Evolutionary conservation across 2,329 filamentous ascomycete genomes (phyloP).

Genomic region (Colletotrichum liriopes): DNA sequence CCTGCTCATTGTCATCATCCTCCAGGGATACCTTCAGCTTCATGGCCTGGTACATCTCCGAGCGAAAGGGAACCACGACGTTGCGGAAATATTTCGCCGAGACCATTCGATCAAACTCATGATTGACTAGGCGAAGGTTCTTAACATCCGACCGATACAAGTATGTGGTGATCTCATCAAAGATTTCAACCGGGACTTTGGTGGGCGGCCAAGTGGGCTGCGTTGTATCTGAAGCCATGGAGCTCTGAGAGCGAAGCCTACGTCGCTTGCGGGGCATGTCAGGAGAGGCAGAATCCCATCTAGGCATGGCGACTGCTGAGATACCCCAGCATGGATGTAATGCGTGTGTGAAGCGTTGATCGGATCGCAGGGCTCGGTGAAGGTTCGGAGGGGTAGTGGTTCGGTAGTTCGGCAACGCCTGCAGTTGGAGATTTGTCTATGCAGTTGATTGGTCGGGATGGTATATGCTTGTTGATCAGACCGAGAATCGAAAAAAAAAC

Average conservation of each 20-base stretch:
- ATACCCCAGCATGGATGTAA: conserved; percentile 18
- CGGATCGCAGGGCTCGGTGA: neutral
- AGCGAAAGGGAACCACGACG: conserved; percentile 76
- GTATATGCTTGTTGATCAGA: neutral
- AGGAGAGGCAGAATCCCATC: conserved; percentile 1
- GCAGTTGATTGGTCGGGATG: too few species aligned
- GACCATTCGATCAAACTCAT: conserved; percentile 70
- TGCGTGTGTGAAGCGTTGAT: conserved; percentile 9
- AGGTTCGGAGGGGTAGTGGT: neutral
- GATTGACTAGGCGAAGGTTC: conserved; percentile 73
- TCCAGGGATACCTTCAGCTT: conserved; percentile 30
- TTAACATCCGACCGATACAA: conserved; percentile 73
- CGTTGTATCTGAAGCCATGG: conserved; percentile 26
- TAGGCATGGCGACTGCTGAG: conserved; percentile 25
- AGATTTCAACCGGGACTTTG: conserved; percentile 73
- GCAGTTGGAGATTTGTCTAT: too few species aligned
- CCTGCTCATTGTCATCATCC: conserved; percentile 7
- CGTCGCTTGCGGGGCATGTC: conserved; percentile 38
- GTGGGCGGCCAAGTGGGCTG: conserved; percentile 51
- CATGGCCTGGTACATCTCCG: conserved; percentile 69
- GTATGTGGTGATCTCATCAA: conserved; percentile 68
- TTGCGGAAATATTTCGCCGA: conserved; percentile 73
- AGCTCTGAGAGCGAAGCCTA: conserved; percentile 16
- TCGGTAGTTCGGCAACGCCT: neutral
- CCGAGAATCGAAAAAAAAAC: neutral